Conservation (phyloP, 805 yeast species). For the Monosporozyma aerobia region DNA sequence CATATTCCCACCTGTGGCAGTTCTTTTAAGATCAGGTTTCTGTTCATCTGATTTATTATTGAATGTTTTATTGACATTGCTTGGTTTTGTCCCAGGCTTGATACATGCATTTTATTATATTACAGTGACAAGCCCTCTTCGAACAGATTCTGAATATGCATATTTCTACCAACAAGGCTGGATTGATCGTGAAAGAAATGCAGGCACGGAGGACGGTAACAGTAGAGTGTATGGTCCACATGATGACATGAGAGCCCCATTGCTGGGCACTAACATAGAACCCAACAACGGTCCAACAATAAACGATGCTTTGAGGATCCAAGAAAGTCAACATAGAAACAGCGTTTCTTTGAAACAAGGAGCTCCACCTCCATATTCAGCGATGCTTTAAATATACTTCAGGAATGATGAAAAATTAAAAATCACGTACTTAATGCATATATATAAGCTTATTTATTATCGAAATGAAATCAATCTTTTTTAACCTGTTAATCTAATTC, state of each 20-base stretch:
- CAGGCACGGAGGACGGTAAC: not conserved
- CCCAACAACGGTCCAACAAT: not conserved
- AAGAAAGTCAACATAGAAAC: slow-evolving; percentile 1
- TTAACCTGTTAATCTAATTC: not conserved
- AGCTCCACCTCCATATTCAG: slow-evolving; percentile 2
- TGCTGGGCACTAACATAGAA: not conserved
- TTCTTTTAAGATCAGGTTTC: slow-evolving; percentile 53
- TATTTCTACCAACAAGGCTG: slow-evolving; percentile 28
- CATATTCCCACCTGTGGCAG: slow-evolving; percentile 68
- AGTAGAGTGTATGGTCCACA: not conserved
- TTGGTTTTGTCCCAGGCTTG: slow-evolving; percentile 73
- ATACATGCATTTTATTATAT: slow-evolving; percentile 52
- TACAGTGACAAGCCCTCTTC: slow-evolving; percentile 24
- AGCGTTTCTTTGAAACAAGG: not conserved
- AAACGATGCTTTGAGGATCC: slow-evolving; percentile 1
- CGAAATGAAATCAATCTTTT: not conserved
- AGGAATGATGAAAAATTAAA: not conserved
- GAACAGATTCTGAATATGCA: slow-evolving; percentile 17
- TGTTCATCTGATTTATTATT: slow-evolving; percentile 47
- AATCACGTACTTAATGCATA: not conserved
- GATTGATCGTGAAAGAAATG: slow-evolving; percentile 22
- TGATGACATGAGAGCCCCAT: slow-evolving; percentile 1
- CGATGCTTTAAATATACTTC: not conserved
- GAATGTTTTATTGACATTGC: slow-evolving; percentile 55
- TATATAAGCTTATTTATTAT: not conserved